These are phyloP conservation scores for Murraya paniculata DNA, from an alignment of 345 rosid species.

Conservation along the genomic window DNA sequence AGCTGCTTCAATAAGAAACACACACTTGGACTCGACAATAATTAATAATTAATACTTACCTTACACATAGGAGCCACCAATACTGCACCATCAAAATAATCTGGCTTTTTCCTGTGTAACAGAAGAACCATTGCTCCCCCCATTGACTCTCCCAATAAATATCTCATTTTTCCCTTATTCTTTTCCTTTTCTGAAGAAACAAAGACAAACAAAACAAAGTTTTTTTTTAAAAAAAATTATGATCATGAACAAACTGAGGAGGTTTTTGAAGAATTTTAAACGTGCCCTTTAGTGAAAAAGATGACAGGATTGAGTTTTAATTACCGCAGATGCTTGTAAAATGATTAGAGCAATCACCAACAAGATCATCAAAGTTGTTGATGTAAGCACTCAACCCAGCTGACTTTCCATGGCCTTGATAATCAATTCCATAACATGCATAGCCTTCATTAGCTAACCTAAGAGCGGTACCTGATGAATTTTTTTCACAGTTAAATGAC, in stretches of 20 bases:
- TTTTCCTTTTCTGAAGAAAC: conserved; percentile 32
- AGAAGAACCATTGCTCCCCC: conserved; percentile 59
- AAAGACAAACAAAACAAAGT: not conserved
- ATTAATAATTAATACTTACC: conserved; percentile 23
- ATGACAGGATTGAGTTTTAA: conserved; percentile 10
- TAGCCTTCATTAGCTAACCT: conserved; percentile 68
- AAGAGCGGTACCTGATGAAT: conserved; percentile 60
- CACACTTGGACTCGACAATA: not conserved
- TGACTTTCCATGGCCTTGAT: conserved; percentile 91
- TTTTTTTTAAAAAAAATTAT: not conserved
- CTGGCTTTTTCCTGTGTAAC: conserved; percentile 40
- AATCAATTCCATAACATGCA: conserved; percentile 75
- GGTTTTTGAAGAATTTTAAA: not conserved
- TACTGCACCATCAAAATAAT: conserved; percentile 60
- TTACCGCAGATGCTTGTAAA: conserved; percentile 53
- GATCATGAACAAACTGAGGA: not conserved
- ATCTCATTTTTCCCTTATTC: conserved; percentile 45
- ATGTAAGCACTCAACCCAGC: conserved; percentile 53
- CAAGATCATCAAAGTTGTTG: conserved; percentile 44
- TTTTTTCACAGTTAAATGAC: not conserved
- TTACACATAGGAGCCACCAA: conserved; percentile 72
- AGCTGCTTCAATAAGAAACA: not conserved
- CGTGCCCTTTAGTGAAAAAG: not conserved
- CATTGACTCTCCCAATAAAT: conserved; percentile 65
- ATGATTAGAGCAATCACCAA: conserved; percentile 59